phyloP scores from a whole-genome alignment of 1,139 yeast species.

The Saccharomyces hybrid region DNA sequence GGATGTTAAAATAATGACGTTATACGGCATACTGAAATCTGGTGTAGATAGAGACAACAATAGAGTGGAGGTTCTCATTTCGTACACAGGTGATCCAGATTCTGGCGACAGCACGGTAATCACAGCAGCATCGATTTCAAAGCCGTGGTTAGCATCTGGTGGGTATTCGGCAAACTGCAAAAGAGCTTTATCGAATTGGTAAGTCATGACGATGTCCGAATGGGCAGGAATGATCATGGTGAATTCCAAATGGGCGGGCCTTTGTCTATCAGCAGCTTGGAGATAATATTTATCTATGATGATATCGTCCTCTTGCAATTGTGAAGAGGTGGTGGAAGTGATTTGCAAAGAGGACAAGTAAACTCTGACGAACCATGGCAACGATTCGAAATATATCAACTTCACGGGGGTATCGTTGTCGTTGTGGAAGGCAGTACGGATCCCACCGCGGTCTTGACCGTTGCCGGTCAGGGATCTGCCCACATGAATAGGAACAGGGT shows the following conservation, averaged over 20 bases:
- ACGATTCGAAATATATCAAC: conserved; percentile 65
- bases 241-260: conserved; percentile 81
- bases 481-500: conserved; percentile 58
- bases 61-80: conserved; percentile 75
- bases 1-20: conserved; percentile 88
- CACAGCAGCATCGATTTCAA: conserved; percentile 86
- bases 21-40: conserved; percentile 97
- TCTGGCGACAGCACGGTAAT: conserved; percentile 44
- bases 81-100: conserved; percentile 34
- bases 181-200: conserved; percentile 80
- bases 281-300: conserved; percentile 53
- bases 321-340: conserved; percentile 13
- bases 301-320: conserved; percentile 24
- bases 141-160: conserved; percentile 98
- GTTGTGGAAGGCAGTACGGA: conserved; percentile 69
- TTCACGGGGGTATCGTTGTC: conserved; percentile 44
- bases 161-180: conserved; percentile 87
- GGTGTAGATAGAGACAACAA: conserved; percentile 89
- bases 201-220: conserved; percentile 55
- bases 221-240: conserved; percentile 55
- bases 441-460: conserved; percentile 85
- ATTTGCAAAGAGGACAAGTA: conserved; percentile 60
- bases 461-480: conserved; percentile 87
- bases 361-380: conserved; percentile 91
- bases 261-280: conserved; percentile 72